phyloP scores from a whole-genome alignment of 768 basidiomycete genomes.

The Heimioporus sp. region DNA sequence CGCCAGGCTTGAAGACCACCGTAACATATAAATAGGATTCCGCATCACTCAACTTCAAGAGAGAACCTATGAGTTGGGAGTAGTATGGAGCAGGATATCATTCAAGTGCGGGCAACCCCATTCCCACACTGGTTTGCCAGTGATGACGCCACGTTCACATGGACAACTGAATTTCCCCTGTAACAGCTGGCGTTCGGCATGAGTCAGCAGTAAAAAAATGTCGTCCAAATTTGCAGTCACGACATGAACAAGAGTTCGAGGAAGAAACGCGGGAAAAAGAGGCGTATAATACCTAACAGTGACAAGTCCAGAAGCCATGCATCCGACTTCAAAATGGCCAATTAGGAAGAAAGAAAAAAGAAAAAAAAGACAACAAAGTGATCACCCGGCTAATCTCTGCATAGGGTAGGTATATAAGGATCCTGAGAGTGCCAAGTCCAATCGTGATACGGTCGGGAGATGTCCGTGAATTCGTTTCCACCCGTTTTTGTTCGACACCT shows the following conservation, averaged over 20 bases:
- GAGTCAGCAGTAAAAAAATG: not conserved
- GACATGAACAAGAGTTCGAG: conserved; percentile 1
- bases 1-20: too few species aligned
- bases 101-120: too few species aligned
- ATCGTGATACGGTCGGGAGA: not conserved
- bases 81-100: too few species aligned
- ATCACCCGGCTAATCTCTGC: conserved; percentile 8
- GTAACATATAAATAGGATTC: too few species aligned
- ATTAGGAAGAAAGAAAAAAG: too few species aligned
- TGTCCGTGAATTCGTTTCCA: not conserved
- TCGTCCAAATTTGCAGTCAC: not conserved
- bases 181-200: too few species aligned
- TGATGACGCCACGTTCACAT: too few species aligned
- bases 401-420: conserved; percentile 22
- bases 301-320: not conserved
- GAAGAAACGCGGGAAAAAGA: not conserved
- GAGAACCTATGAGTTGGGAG: too few species aligned
- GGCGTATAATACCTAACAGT: not conserved
- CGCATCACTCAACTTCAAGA: too few species aligned
- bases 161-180: too few species aligned
- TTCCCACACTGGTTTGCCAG: too few species aligned
- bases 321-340: too few species aligned
- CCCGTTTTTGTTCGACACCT: not conserved
- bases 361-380: not conserved
- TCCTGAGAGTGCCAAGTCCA: not conserved